These are phyloP conservation scores for Verticillium alfalfae DNA, from an alignment of 2,329 filamentous ascomycete genomes.

Conservation along the genomic window DNA sequence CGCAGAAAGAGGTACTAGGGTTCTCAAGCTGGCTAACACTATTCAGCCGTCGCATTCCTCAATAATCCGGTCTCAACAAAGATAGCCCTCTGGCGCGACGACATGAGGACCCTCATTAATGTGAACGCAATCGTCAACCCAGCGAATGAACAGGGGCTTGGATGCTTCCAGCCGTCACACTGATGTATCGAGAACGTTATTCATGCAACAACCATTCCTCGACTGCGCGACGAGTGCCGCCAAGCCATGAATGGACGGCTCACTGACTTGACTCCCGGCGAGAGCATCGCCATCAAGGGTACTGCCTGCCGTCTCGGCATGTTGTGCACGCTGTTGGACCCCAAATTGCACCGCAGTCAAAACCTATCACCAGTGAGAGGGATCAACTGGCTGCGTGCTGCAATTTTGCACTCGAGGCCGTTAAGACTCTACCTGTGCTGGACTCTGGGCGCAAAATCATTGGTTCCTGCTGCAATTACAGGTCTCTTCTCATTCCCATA, in stretches of 20 bases:
- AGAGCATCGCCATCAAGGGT: slow-evolving; percentile 20
- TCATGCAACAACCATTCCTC: slow-evolving; percentile 22
- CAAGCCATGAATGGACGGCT: slow-evolving; percentile 16
- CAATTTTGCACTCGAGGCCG: slow-evolving; percentile 18
- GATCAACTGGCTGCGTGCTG: slow-evolving; percentile 21
- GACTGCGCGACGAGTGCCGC: slow-evolving; percentile 21
- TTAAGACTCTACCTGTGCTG: slow-evolving; percentile 15
- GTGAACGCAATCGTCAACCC: slow-evolving; percentile 27
- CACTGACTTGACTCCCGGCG: slow-evolving; percentile 16
- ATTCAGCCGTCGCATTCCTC: not conserved
- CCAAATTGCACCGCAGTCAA: slow-evolving; percentile 16
- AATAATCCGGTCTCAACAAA: not conserved
- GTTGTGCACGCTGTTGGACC: slow-evolving; percentile 28
- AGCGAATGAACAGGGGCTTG: slow-evolving; percentile 24
- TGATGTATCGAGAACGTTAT: slow-evolving; percentile 29
- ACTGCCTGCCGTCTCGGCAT: slow-evolving; percentile 18
- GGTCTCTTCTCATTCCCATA: slow-evolving; percentile 26
- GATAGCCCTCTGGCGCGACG: slow-evolving; percentile 23
- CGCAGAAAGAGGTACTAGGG: slow-evolving; percentile 1
- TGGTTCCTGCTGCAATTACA: slow-evolving; percentile 26
- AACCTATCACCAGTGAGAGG: slow-evolving; percentile 11
- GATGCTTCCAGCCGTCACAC: slow-evolving; percentile 25
- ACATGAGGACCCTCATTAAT: slow-evolving; percentile 23
- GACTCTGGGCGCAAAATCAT: slow-evolving; percentile 19
- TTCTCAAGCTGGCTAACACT: slow-evolving; percentile 2